Evolutionary conservation across 2,329 filamentous ascomycete genomes (phyloP), one percentile per base, ranked within the genome.

Genomic region (Neonectria magnoliae): DNA sequence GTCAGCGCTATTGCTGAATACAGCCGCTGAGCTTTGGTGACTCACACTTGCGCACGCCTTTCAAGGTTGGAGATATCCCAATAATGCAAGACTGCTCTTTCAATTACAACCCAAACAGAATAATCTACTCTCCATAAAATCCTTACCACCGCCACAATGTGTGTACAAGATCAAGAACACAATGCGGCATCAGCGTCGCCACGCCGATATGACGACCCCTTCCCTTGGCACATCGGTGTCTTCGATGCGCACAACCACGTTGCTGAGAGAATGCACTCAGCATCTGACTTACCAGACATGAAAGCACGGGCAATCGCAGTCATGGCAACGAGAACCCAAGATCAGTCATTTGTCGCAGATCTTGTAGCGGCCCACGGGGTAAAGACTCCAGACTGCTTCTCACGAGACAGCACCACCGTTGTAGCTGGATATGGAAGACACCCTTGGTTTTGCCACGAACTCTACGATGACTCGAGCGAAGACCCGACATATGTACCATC

Each of bases 171-270:
- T 1, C 53, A 66, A 18, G 58, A 62, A 31, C n/a, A 56, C 3
- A 31, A n/a, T 13, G 38, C 29, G 31, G 57, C 27, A 4, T 6
- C 20, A 16, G 54, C 65, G 13, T 57, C 61, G 44, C 22, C 51
- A 2, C 41, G 22, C 2, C 13, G 54, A 10, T 33, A 65, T 14
- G 5, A 52, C 36, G 68, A 68, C 1, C 50, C 64, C 2, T 74
- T 74, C 2, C 72, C 72, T 0, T 74, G 72, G 72, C 65, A 68
- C 10, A 3, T 73, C 0, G 69, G 71, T 1, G 67, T 65, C 0
- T 84, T 84, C 57, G 77, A 81, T 58, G 72, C 62, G 0, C 72
- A 74, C 7, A 73, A 72, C 14, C 72, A 74, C 13, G 58, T 73
- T 1, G 71, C 66, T 0, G 72, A 74, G 11, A 8, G 72, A 1